Conservation (phyloP, 2,329 filamentous ascomycete species). For the Periconia macrospinosa region DNA sequence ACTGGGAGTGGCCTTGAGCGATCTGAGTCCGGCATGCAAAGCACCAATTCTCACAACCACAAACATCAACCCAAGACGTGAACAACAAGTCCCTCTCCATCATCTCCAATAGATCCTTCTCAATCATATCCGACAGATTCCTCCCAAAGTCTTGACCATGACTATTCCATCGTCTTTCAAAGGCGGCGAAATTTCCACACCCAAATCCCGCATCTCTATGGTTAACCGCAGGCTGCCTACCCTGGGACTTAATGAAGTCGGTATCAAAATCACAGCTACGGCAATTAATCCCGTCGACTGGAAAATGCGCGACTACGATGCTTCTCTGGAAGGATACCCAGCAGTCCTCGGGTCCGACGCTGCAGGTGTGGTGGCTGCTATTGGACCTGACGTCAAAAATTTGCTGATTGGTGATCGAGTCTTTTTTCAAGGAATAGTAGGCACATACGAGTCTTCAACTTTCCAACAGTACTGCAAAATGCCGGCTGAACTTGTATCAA, state of each 20-base stretch:
- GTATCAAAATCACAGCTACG: slow-evolving; percentile 52
- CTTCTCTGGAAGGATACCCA: slow-evolving; percentile 48
- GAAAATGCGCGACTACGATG: slow-evolving; percentile 46
- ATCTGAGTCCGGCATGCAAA: too few relatives aligned
- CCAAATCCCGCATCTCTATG: background rate
- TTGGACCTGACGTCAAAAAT: slow-evolving; percentile 42
- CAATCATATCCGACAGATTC: background rate
- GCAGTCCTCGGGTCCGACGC: slow-evolving; percentile 50
- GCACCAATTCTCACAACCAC: too few relatives aligned
- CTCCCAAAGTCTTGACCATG: background rate
- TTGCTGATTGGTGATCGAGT: slow-evolving; percentile 30
- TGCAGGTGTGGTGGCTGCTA: slow-evolving; percentile 47
- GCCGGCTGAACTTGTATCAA: slow-evolving; percentile 18
- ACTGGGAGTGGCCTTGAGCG: too few relatives aligned
- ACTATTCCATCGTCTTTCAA: background rate
- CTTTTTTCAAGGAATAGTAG: slow-evolving; percentile 26
- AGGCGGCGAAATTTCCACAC: background rate
- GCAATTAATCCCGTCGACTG: slow-evolving; percentile 54
- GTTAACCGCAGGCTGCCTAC: slow-evolving; percentile 46
- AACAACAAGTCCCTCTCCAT: background rate
- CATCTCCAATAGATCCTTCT: background rate
- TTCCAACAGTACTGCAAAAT: slow-evolving; percentile 20
- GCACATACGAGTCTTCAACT: slow-evolving; percentile 30
- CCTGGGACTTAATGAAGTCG: slow-evolving; percentile 51
- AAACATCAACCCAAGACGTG: too few relatives aligned